Evolutionary conservation across 1,284 basidiomycete species (phyloP), one percentile per base, ranked within the genome.

Genomic region (Ceratobasidium sp.): DNA sequence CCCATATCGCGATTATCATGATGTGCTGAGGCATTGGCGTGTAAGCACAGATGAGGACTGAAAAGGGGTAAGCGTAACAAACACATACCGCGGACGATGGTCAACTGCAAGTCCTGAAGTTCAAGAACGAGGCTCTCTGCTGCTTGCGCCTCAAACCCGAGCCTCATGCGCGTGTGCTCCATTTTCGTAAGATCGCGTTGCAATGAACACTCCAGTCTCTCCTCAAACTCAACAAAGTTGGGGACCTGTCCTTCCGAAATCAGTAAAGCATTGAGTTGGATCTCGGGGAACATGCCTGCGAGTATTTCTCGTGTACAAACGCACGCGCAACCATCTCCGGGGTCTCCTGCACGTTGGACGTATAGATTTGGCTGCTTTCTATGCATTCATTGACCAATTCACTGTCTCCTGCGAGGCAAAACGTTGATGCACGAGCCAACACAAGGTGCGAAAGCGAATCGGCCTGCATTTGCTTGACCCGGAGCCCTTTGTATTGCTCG

Each of bases 371-470:
- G 77, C 89, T 92, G 14, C 91, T 87, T 80, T 93, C 92, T 59
- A 92, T 79, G 80, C 91, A 93, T 81, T 94, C 93, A 15, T 89
- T 87, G 36, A 87, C 85, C 81, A 89, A 87, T 1, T 91, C 90
- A 53, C 93, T 82, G 78, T 93, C 93, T 1, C 92, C 92, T 57
- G 90, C 90, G 51, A 92, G 83, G 1, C 92, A 93, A 83, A 93
- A 96, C 0, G 89, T 91, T n/a, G 90, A 89, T n/a, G 90, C 87
- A 33, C 94, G 87, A 22, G 92, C 89, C 45, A 95, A 86, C 57
- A 94, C 82, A 74, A 93, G 87, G 80, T 96, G 93, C 4, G 93
- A 93, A 6, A 96, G 85, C 0, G 94, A 96, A 79, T 96, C 94
- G 75, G 90, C 87, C 81, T 96, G 94, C 31, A 96, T 87, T 79